Conservation (phyloP, 441 rosid genomes). For the Euphorbia celastroides region DNA sequence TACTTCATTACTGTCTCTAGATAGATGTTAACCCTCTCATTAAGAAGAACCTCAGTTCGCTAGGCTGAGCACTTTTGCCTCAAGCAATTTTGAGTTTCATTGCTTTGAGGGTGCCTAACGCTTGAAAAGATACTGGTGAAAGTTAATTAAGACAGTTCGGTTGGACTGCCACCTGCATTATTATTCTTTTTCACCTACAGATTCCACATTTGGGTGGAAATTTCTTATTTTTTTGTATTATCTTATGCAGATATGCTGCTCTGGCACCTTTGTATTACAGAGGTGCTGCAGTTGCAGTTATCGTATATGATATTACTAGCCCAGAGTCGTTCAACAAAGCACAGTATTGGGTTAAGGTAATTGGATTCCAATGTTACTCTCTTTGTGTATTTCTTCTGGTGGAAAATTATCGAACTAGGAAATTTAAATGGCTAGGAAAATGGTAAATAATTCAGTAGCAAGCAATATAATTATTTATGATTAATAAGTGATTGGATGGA, state of each 20-base stretch:
- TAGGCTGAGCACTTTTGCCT: too few relatives aligned
- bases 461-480: not conserved
- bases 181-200: not conserved
- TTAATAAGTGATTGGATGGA: not conserved
- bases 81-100: too few relatives aligned
- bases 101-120: too few relatives aligned
- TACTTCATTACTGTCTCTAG: too few relatives aligned
- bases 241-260: constrained; percentile 74
- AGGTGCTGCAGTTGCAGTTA: constrained; percentile 94
- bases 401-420: not conserved
- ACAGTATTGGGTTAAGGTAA: constrained; percentile 97
- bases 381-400: not conserved
- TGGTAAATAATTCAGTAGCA: not conserved
- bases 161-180: not conserved
- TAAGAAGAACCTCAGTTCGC: too few relatives aligned
- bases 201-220: too few relatives aligned
- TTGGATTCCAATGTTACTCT: not conserved
- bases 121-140: too few relatives aligned
- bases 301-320: constrained; percentile 95
- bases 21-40: too few relatives aligned
- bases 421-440: not conserved
- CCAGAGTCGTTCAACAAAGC: constrained; percentile 91
- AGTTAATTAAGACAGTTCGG: constrained; percentile 5
- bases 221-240: constrained; percentile 14
- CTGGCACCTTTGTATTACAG: constrained; percentile 93